Evolutionary conservation across 2,329 filamentous ascomycete species (phyloP).

Genomic region (Epichloe gansuensis): DNA sequence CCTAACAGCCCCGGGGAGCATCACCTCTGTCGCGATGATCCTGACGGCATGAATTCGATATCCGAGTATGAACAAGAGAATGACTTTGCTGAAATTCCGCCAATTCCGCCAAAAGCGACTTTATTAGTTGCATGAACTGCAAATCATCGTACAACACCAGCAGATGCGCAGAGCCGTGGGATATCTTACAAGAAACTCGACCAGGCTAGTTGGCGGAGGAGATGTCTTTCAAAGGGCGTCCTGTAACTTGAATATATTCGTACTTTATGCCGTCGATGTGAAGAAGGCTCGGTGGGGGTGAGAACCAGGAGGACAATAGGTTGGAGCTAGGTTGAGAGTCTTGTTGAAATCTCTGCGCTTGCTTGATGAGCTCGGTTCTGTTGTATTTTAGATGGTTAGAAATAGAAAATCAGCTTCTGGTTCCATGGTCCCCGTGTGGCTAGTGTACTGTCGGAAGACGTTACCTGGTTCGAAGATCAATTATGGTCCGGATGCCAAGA

Average conservation of each 20-base stretch:
- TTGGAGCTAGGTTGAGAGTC: constrained; percentile 26
- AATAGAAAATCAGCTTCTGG: not conserved
- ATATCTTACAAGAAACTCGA: constrained; percentile 46
- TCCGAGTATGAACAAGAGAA: constrained; percentile 51
- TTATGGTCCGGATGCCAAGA: constrained; percentile 55
- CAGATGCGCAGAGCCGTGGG: too few relatives aligned
- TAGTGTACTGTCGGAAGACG: too few relatives aligned
- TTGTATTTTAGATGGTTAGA: not conserved
- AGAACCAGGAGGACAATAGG: constrained; percentile 27
- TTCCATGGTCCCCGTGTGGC: not conserved
- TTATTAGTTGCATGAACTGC: not conserved
- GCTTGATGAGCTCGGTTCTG: constrained; percentile 62
- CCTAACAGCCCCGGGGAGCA: constrained; percentile 61
- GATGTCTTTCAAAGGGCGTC: constrained; percentile 54
- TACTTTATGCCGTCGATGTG: constrained; percentile 54
- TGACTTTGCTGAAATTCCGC: constrained; percentile 26
- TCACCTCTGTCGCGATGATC: constrained; percentile 57
- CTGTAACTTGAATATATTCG: constrained; percentile 61
- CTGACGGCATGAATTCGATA: constrained; percentile 57
- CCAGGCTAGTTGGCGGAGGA: constrained; percentile 59
- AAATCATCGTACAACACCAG: too few relatives aligned
- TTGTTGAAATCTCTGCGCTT: constrained; percentile 47
- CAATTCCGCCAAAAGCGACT: not conserved
- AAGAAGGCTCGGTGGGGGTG: constrained; percentile 39
- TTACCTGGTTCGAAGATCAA: constrained; percentile 70